Percentiles rank a stretch among this genome's conserved stretches.
Evolutionary conservation across 2,329 filamentous ascomycete genomes (phyloP).

Genomic region (Balansia obtecta): DNA sequence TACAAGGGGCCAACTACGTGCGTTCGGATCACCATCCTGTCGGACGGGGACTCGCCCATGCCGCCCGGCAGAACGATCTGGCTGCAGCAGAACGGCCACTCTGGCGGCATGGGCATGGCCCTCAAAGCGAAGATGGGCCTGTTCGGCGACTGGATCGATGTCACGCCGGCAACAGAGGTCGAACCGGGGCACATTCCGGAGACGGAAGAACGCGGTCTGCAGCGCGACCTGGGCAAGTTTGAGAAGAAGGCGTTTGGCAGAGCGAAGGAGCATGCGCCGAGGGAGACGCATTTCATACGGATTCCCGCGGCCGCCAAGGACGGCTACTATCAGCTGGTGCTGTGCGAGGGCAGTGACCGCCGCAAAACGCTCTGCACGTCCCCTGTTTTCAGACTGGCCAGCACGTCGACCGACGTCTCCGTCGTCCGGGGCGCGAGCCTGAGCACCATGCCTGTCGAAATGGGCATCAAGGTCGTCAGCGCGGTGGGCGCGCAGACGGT

Average conservation of each 20-base stretch:
- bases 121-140: conserved; percentile 50
- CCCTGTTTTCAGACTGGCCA: conserved; percentile 57
- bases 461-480: conserved; percentile 46
- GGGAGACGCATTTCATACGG: conserved; percentile 52
- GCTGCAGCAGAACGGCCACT: conserved; percentile 57
- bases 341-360: conserved; percentile 34
- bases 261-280: conserved; percentile 34
- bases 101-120: conserved; percentile 56
- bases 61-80: conserved; percentile 48
- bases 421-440: conserved; percentile 53
- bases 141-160: conserved; percentile 51
- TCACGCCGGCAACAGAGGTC: conserved; percentile 45
- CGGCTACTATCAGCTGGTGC: conserved; percentile 56
- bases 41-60: conserved; percentile 33
- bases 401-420: conserved; percentile 47
- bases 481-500: conserved; percentile 33
- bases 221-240: conserved; percentile 55
- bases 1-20: conserved; percentile 54
- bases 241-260: conserved; percentile 38
- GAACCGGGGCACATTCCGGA: conserved; percentile 35
- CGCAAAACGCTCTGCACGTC: conserved; percentile 51
- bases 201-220: conserved; percentile 51
- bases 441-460: conserved; percentile 50
- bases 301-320: conserved; percentile 51
- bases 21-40: conserved; percentile 52